These are phyloP conservation scores for Pulveroboletus frians DNA, from an alignment of 768 basidiomycete species.

Conservation along the genomic window DNA sequence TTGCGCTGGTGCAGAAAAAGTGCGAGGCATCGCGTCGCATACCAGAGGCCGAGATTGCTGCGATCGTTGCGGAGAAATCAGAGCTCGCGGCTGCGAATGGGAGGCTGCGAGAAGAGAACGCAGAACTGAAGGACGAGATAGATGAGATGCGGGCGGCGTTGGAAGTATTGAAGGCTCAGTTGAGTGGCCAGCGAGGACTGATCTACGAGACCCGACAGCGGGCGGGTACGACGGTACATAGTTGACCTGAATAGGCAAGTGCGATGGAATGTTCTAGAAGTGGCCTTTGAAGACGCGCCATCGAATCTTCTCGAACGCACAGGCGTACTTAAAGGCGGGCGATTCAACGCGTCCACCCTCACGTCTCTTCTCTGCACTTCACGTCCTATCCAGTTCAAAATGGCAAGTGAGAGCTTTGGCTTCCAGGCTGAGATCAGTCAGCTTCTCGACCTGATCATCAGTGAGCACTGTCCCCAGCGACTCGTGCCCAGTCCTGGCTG, in stretches of 20 bases:
- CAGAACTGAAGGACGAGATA: slow-evolving; percentile 46
- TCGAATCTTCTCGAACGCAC: slow-evolving; percentile 45
- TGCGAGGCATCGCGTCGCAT: slow-evolving; percentile 32
- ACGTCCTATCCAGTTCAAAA: slow-evolving; percentile 31
- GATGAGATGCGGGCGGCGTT: slow-evolving; percentile 71
- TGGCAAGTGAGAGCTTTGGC: slow-evolving; percentile 85
- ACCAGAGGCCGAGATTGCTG: slow-evolving; percentile 40
- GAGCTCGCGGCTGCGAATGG: slow-evolving; percentile 45
- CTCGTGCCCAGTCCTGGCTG: background rate
- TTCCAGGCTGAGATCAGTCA: slow-evolving; percentile 99
- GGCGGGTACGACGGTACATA: slow-evolving; percentile 18
- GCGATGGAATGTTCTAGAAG: slow-evolving; percentile 35
- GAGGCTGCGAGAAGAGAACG: slow-evolving; percentile 55
- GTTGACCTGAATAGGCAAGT: slow-evolving; percentile 25
- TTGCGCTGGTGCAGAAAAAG: slow-evolving; percentile 43
- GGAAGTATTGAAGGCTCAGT: slow-evolving; percentile 56
- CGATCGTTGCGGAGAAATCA: slow-evolving; percentile 44
- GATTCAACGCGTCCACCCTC: slow-evolving; percentile 14
- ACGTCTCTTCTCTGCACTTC: background rate
- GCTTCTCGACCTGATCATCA: slow-evolving; percentile 97
- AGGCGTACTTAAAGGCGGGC: slow-evolving; percentile 34
- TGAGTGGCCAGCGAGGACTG: slow-evolving; percentile 42
- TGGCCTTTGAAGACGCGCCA: slow-evolving; percentile 9
- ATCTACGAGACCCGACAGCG: slow-evolving; percentile 46
- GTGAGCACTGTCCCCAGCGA: slow-evolving; percentile 40